Base-by-base conservation (phyloP, 1,139 yeast species). In the Scheffersomyces parashehatae region DNA sequence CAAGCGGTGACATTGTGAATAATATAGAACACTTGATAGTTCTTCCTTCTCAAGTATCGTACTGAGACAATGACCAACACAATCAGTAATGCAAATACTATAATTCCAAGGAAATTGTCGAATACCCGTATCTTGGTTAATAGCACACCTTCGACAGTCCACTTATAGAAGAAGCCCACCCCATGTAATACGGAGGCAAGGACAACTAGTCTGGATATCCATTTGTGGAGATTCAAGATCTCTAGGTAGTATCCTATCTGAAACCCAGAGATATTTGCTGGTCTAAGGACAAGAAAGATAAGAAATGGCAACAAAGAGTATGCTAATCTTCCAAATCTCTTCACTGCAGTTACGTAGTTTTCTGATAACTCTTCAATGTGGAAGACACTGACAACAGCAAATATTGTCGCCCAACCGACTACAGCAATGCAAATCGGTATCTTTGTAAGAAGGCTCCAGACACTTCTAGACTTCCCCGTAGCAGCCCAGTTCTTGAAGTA, bases 151-250 rank as follows among this genome's bases (percentile, higher is more conserved):
- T 59, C 64, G n/a, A 50, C 38, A 29, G 58, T 52, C 83, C 85
- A 85, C 49, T 68, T 68, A 24, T 61, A 58, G 3, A 75, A 44
- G 63, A 70, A 88, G n/a, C 82, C 83, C 28, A 73, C 46, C 0
- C 85, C 74, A 56, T 90, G 98, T 9, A 79, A 38, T 0, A 74
- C 38, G 0, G 81, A 79, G 35, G 80, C 65, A 0, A 75, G 51
- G 0, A 86, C 71, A 4, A 85, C 77, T 2, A 84, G 48, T 49
- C 97, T 68, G 1, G 95, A 83, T 0, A 86, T 61, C 96, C 96
- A 88, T 60, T 88, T 88, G 64, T 90, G 97, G 11, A 87, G 56
- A 10, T 70, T 70, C 5, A 88, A 55, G 11, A 82, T 61, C 35
- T 77, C 71, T 45, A 87, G 62, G 54, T 88, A 88, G 42, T 42